Percentiles rank a stretch among this genome's conserved stretches.
These are phyloP conservation scores for Royoungia palumana DNA, from an alignment of 768 basidiomycete genomes.

Conservation along the genomic window DNA sequence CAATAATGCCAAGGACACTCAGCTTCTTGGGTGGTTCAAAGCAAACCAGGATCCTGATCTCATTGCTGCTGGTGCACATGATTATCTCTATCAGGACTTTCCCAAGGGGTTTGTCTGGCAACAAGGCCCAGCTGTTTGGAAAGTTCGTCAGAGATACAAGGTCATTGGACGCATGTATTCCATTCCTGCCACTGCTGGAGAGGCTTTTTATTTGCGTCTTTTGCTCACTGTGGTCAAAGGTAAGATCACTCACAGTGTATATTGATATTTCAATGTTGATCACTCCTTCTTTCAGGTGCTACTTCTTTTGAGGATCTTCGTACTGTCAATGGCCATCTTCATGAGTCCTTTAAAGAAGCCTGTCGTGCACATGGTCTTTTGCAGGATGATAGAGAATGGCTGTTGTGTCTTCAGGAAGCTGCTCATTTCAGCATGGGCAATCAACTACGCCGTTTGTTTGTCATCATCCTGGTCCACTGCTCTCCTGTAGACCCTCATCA, in stretches of 20 bases:
- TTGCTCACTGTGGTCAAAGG: slow-evolving; percentile 37
- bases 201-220: slow-evolving; percentile 39
- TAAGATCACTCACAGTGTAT: background rate
- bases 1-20: slow-evolving; percentile 18
- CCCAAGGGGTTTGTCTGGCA: slow-evolving; percentile 29
- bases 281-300: slow-evolving; percentile 13
- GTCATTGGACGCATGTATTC: slow-evolving; percentile 15
- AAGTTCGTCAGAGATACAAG: slow-evolving; percentile 24
- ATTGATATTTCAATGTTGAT: no score
- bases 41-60: slow-evolving; percentile 22
- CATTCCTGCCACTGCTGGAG: slow-evolving; percentile 25
- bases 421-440: slow-evolving; percentile 31
- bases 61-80: slow-evolving; percentile 6
- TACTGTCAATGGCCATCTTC: slow-evolving; percentile 21
- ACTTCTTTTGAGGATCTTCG: slow-evolving; percentile 25
- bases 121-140: slow-evolving; percentile 22
- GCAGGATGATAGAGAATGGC: slow-evolving; percentile 48
- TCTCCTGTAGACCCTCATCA: no score
- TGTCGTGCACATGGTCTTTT: slow-evolving; percentile 34
- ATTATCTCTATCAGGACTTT: slow-evolving; percentile 34
- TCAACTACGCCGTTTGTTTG: no score
- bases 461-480: no score
- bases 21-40: slow-evolving; percentile 32
- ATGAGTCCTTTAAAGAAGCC: slow-evolving; percentile 37
- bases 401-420: slow-evolving; percentile 40